Base-by-base conservation (phyloP, 768 basidiomycete genomes). In the Mycena sanguinolenta region DNA sequence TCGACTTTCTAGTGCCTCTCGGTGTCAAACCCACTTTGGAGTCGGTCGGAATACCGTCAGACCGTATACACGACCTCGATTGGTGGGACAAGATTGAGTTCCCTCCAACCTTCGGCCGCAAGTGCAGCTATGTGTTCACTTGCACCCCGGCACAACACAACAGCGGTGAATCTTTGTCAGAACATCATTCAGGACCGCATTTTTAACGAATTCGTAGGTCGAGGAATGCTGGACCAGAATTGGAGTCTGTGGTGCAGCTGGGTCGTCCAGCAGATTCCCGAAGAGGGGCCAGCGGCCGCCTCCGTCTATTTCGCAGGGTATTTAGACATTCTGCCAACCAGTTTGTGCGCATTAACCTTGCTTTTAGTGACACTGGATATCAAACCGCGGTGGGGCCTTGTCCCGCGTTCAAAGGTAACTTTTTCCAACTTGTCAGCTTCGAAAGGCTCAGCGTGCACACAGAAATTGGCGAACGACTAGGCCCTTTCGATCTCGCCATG, bases 61-160 rank as follows among this genome's bases (percentile, higher is more conserved):
- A 72, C 0, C 81, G 79, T 32, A 74, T 85, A 23, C 64, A 74
- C 60, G 83, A 84, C 67, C 73, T 82, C 38, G 84, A 85, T 67
- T 85, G 84, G 84, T 84, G 83, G 83, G 79, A 85, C 13, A 76
- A 75, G 1, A 32, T 77, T 28, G 67, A 74, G 0, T 76, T 81
- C 27, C 67, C 62, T 21, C 46, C 61, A 9, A 7, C 23, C 54
- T n/a, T 21, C 16, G 67, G 68, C 9, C 14, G 55, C 2, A 69
- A 65, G 14, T 57, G 10, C 57, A 57, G 38, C 57, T 73, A 70
- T 25, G 50, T 21, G 23, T 70, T 85, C 57, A 79, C 79, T 5
- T 85, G 83, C 68, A 77, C 80, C 9, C 84, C 84, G 0, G 82
- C 84, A 5, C 84, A 85, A 63, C 84, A 85, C 68, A 79, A 73